Base-by-base conservation (phyloP, 345 rosid genomes). In the Sonneratia caseolaris region DNA sequence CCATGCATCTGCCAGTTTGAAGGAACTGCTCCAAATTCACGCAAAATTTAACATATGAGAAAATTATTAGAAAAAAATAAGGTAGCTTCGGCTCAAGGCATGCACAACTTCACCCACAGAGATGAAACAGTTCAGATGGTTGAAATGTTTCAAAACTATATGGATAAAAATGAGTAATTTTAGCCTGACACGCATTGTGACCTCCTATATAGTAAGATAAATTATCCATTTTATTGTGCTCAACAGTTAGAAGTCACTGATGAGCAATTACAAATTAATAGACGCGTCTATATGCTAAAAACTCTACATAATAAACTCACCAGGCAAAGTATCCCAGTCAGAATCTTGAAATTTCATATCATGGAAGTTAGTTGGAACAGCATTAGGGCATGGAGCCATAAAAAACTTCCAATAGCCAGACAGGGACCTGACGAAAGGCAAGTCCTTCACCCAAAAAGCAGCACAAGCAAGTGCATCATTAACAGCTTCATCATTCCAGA, bases 1-100 rank as follows among this genome's bases (percentile, higher is more conserved):
- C 97, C 99, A 86, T 95, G 97, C 86, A 87, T 76, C 84, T 95
- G 92, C 99, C 99, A 95, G 71, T 92, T 95, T 61, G 99, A 95
- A 82, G 99, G 99, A 82, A 95, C 97, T 95, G 91, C 43, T 75
- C 80, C 81, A 80, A 65, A 37, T 43, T 70, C 22, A 13, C 51
- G 35, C 15, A 61, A 68, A 40, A 57, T 32, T 21, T 16, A 38
- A 24, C 49, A 70, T 38, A 10, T 36, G 37, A 62, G 66, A 62
- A 32, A 35, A 22, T 22, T 27, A 62, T 35, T 24, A 27, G 38
- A 62, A 62, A 32, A 8, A 32, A 1, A 32, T 27, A 6, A 62
- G 4, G 66, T 27, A 22, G 12, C 64, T 57, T n/a, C 10, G 6
- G 35, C 32, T 7, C 64, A 57, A 57, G 21, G 35, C 59, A 57